Evolutionary conservation across 176 grass and related monocot genomes (phyloP).

Genomic region (Oryza officinalis): DNA sequence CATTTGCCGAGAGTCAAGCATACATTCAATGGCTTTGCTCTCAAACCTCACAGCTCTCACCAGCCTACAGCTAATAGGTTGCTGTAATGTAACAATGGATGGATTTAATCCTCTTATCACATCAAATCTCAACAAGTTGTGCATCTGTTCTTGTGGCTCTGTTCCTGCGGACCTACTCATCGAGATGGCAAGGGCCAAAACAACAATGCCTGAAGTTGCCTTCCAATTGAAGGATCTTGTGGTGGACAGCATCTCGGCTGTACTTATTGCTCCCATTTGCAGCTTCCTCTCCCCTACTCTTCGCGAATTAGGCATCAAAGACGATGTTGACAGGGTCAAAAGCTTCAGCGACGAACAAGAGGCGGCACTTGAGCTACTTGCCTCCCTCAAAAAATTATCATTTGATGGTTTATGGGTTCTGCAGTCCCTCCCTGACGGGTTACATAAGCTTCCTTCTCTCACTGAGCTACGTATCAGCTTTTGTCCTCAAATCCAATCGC

Average conservation of each 20-base stretch:
- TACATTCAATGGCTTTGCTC: background rate
- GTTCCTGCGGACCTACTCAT: background rate
- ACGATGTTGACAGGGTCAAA: no score
- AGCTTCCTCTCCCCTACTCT: no score
- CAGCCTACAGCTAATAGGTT: rapidly evolving
- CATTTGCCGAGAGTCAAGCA: background rate
- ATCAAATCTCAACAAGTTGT: background rate
- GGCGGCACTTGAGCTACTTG: conserved; percentile 6
- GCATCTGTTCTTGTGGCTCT: background rate
- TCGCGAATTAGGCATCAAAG: no score
- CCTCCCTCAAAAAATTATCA: rapidly evolving
- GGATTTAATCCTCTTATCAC: conserved; percentile 7
- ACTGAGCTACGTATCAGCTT: rapidly evolving
- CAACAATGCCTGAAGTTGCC: background rate
- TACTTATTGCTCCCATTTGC: no score
- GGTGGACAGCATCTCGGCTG: background rate
- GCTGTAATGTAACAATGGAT: background rate
- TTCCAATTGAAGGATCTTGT: rapidly evolving
- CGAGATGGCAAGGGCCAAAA: background rate
- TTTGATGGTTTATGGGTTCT: rapidly evolving
- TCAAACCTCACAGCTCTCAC: conserved; percentile 23
- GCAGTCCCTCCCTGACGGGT: conserved; percentile 6
- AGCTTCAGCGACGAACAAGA: background rate
- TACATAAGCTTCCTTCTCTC: background rate
- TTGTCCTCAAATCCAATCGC: background rate